Percentiles rank a stretch among this genome's conserved stretches.
These are phyloP conservation scores for Amanita pallidorosea DNA, from an alignment of 768 basidiomycete genomes.

Conservation along the genomic window DNA sequence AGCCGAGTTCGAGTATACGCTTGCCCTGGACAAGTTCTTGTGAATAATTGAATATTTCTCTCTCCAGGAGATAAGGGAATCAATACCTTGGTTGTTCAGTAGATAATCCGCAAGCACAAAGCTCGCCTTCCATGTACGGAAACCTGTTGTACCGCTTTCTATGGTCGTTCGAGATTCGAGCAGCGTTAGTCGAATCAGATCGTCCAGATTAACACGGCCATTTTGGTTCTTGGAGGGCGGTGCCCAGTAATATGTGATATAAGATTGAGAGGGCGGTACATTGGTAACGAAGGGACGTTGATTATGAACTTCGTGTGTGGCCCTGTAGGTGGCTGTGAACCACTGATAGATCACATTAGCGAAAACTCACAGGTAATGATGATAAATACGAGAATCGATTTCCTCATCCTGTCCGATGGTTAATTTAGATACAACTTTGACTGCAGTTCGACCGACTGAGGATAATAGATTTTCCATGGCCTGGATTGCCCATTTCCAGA, in stretches of 20 bases:
- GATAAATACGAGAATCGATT: constrained; percentile 56
- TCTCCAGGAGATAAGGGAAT: not conserved
- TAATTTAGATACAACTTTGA: not conserved
- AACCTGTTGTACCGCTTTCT: constrained; percentile 68
- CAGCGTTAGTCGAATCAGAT: constrained; percentile 41
- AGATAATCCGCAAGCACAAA: constrained; percentile 55
- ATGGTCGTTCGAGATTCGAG: constrained; percentile 67
- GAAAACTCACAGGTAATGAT: constrained; percentile 41
- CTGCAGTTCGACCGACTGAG: constrained; percentile 31
- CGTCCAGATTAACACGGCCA: constrained; percentile 11
- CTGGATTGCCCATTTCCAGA: constrained; percentile 66
- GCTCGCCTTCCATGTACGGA: constrained; percentile 74
- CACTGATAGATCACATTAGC: not conserved
- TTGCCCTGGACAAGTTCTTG: constrained; percentile 35
- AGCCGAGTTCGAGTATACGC: constrained; percentile 63
- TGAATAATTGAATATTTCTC: constrained; percentile 11
- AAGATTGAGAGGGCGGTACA: constrained; percentile 40
- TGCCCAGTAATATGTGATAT: constrained; percentile 58
- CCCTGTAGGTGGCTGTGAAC: not conserved
- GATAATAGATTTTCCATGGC: constrained; percentile 35
- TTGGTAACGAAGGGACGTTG: constrained; percentile 12
- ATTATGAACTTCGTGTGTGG: not conserved
- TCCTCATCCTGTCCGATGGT: constrained; percentile 36
- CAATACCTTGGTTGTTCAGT: constrained; percentile 42
- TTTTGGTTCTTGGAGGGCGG: constrained; percentile 3